Percentiles rank a stretch among this genome's conserved stretches.
phyloP scores from a whole-genome alignment of 495 filamentous ascomycete genomes.

The Cryomyces minteri region DNA sequence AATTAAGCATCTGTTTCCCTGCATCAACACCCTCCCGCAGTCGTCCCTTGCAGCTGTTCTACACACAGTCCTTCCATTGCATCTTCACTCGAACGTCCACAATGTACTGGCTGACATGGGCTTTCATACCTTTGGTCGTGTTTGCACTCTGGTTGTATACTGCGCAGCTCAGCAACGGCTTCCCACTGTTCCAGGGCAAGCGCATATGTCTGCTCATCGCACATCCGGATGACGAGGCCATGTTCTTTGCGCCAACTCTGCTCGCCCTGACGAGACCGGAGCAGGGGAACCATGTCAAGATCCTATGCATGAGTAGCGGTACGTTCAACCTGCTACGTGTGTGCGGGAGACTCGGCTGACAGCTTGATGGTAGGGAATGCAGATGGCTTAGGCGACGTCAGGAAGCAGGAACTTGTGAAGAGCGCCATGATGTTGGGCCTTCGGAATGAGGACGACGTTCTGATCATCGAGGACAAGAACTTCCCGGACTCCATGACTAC shows the following conservation, averaged over 20 bases:
- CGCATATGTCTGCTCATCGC: slow-evolving; percentile 82
- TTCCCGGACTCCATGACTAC: slow-evolving; percentile 77
- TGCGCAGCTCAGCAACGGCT: slow-evolving; percentile 31
- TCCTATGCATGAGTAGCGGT: slow-evolving; percentile 72
- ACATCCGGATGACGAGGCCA: slow-evolving; percentile 96
- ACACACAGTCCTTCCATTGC: too few species aligned
- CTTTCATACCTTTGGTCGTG: slow-evolving; percentile 41
- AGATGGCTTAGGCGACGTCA: slow-evolving; percentile 63
- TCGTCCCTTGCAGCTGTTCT: too few species aligned
- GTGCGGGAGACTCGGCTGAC: too few species aligned
- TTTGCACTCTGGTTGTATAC: slow-evolving; percentile 37
- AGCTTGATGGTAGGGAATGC: slow-evolving; percentile 41
- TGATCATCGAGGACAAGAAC: slow-evolving; percentile 59
- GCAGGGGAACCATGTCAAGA: slow-evolving; percentile 75
- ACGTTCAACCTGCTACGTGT: slow-evolving; percentile 18
- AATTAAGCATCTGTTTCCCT: too few species aligned
- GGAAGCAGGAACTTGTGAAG: slow-evolving; percentile 67
- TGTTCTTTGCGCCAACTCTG: slow-evolving; percentile 93
- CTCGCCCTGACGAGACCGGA: slow-evolving; percentile 56
- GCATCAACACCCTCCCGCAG: too few species aligned
- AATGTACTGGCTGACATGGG: slow-evolving; percentile 16
- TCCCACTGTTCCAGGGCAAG: slow-evolving; percentile 58
- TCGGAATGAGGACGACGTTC: slow-evolving; percentile 50
- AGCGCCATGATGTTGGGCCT: slow-evolving; percentile 61
- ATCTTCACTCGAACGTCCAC: not conserved